Percentiles rank a stretch among this genome's conserved stretches.
Evolutionary conservation across 2,329 filamentous ascomycete genomes (phyloP).

Genomic region (Trichothecium roseum): DNA sequence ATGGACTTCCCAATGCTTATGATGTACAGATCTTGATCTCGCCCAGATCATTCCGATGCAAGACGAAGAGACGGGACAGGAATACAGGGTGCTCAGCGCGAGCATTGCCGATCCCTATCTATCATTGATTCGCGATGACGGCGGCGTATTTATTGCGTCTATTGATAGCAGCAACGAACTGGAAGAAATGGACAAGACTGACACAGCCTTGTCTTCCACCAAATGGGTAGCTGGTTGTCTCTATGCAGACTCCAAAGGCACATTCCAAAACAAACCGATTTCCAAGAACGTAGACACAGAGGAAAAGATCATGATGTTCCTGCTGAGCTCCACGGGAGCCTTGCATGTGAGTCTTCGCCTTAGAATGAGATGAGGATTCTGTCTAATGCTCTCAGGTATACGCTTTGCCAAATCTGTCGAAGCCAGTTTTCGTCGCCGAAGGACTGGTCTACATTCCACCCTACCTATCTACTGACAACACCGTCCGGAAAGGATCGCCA

Average conservation of each 20-base stretch:
- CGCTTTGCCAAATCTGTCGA: conserved; percentile 60
- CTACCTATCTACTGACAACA: conserved; percentile 61
- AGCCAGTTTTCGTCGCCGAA: conserved; percentile 64
- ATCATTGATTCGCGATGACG: conserved; percentile 73
- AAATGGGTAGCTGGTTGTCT: conserved; percentile 80
- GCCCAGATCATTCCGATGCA: conserved; percentile 87
- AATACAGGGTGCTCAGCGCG: conserved; percentile 67
- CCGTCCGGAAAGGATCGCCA: conserved; percentile 56
- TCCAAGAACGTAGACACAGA: conserved; percentile 27
- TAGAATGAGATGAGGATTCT: conserved; percentile 1
- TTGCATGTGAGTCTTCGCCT: conserved; percentile 50
- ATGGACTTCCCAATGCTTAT: no score
- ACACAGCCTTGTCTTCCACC: conserved; percentile 42
- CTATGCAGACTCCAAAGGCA: conserved; percentile 56
- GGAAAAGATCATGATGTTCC: conserved; percentile 58
- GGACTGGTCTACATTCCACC: conserved; percentile 70
- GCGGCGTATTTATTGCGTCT: conserved; percentile 66
- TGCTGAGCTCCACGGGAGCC: conserved; percentile 65
- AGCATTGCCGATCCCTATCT: conserved; percentile 84
- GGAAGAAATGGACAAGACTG: conserved; percentile 64
- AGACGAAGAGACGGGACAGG: conserved; percentile 78
- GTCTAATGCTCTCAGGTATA: conserved; percentile 50
- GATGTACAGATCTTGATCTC: conserved; percentile 65
- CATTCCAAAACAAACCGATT: conserved; percentile 35
- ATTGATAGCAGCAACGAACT: conserved; percentile 72